Evolutionary conservation across 441 rosid genomes (phyloP), one percentile per base, ranked within the genome.

Genomic region (Gossypium gossypioides): DNA sequence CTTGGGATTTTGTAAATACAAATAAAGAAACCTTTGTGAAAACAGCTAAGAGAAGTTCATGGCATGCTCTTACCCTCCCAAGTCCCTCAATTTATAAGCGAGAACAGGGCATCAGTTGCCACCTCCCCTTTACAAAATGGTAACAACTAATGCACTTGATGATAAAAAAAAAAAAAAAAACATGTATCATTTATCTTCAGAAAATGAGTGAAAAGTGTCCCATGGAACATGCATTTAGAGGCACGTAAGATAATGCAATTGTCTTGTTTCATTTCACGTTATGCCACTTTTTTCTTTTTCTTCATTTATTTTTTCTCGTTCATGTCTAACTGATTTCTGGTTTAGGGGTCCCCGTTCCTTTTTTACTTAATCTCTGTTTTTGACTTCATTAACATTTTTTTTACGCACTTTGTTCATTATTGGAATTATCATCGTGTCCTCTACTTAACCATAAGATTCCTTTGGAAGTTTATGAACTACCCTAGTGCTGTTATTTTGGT

Each of bases 51-150:
- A 80, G 72, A 81, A 75, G 77, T 77, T 82, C 80, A 76, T 71
- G 82, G 34, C 50, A 67, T 7, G 68, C 70, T 19, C 15, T 37
- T 18, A 10, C 61, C 62, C 71, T 56, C 40, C 21, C 48, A 76
- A 70, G 61, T 22, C 46, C 61, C 77, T 71, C 74, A 32, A 80
- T 85, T 85, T 85, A 85, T 85, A 84, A 68, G 71, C 67, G 12
- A 48, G 32, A 72, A 42, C 5, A 55, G 32, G 57, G 60, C 22
- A 71, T 71, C 66, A 40, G 73, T 42, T 71, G 32, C 22, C 68
- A 62, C 68, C 69, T 32, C 59, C 58, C 44, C 24, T 13, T 29
- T 48, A 8, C 52, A 27, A 70, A 57, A 67, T 24, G 54, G 48
- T 0, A 34, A 52, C n/a, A 16, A 40, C 4, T 18, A 29, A 25